phyloP scores from a whole-genome alignment of 257 asterid genomes.

The Nicotiana noctiflora region DNA sequence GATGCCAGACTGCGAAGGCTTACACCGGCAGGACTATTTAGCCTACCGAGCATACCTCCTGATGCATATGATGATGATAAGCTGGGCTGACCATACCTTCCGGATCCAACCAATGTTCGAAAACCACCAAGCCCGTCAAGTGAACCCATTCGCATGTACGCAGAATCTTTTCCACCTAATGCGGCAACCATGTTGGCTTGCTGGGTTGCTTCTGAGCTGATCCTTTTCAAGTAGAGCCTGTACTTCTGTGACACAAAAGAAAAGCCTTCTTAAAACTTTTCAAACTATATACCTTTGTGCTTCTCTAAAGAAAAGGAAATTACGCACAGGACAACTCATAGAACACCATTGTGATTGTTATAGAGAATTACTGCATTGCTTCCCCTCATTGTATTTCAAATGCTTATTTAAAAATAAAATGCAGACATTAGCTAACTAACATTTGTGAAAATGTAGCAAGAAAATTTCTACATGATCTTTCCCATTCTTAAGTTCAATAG shows the following conservation, averaged over 20 bases:
- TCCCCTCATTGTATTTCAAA: background rate
- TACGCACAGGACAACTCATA: background rate
- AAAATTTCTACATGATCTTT: background rate
- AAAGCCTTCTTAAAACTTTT: background rate
- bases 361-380: background rate
- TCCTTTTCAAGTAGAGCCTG: slow-evolving; percentile 75
- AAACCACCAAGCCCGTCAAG: slow-evolving; percentile 65
- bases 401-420: background rate
- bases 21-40: slow-evolving; percentile 53
- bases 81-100: slow-evolving; percentile 46
- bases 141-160: slow-evolving; percentile 59
- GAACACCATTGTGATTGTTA: background rate
- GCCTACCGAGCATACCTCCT: slow-evolving; percentile 64
- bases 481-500: background rate
- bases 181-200: slow-evolving; percentile 85
- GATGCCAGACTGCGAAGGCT: slow-evolving; percentile 46
- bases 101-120: slow-evolving; percentile 48
- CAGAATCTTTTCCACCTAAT: slow-evolving; percentile 60
- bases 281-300: background rate
- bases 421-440: background rate
- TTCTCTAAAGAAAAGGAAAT: background rate
- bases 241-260: slow-evolving; percentile 53
- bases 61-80: slow-evolving; percentile 50
- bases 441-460: background rate
- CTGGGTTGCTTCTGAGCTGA: slow-evolving; percentile 55